Percentiles rank a stretch among this genome's conserved stretches.
Evolutionary conservation across 1,139 yeast genomes (phyloP).

Genomic region (Suhomyces ambrosiae): DNA sequence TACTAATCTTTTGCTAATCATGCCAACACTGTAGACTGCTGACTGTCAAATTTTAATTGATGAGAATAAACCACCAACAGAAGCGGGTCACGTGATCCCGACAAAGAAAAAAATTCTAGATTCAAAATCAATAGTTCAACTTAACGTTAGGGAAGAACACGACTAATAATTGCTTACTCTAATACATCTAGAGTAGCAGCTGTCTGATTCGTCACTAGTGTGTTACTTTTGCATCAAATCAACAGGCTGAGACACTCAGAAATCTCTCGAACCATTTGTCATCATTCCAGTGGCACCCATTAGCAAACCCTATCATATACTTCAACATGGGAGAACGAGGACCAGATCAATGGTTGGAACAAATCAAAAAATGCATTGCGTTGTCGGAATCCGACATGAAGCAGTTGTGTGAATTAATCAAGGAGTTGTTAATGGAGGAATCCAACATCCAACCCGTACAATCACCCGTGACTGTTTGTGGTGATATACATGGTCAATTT

Average conservation of each 20-base stretch:
- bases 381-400: slow-evolving; percentile 94
- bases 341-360: slow-evolving; percentile 96
- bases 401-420: slow-evolving; percentile 85
- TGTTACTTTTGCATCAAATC: neutral
- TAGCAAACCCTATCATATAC: neutral
- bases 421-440: slow-evolving; percentile 33
- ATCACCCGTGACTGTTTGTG: slow-evolving; percentile 95
- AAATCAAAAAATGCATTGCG: slow-evolving; percentile 85
- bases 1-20: slow-evolving; percentile 6
- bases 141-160: slow-evolving; percentile 7
- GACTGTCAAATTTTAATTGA: slow-evolving; percentile 4
- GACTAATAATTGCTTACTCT: slow-evolving; percentile 4
- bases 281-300: slow-evolving; percentile 1
- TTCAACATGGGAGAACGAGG: slow-evolving; percentile 70
- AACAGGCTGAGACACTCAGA: too few species aligned
- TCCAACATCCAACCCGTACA: slow-evolving; percentile 91
- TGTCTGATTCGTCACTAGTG: neutral
- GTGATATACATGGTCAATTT: slow-evolving; percentile 98
- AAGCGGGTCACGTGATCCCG: slow-evolving; percentile 14
- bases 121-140: slow-evolving; percentile 4
- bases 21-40: neutral
- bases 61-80: too few species aligned
- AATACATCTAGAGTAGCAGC: slow-evolving; percentile 1
- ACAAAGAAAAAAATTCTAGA: slow-evolving; percentile 13
- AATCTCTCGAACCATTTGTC: neutral